Conservation (phyloP, 108 stramenopile genomes). For the Asterionellopsis glacialis region DNA sequence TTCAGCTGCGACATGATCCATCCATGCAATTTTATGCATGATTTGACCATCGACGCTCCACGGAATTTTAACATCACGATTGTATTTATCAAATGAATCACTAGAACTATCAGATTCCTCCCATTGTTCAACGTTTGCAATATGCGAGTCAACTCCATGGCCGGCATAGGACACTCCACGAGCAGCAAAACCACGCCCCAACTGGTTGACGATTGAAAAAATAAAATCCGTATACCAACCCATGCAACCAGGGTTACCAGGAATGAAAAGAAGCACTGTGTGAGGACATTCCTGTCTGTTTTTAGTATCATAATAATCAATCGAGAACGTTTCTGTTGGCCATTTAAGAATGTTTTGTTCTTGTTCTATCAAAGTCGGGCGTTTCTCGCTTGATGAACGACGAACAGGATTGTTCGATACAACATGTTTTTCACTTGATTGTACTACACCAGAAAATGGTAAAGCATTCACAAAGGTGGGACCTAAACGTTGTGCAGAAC, state of each 20-base stretch:
- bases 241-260: slow-evolving; percentile 78
- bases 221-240: slow-evolving; percentile 58
- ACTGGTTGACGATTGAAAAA: slow-evolving; percentile 23
- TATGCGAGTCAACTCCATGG: slow-evolving; percentile 37
- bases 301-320: slow-evolving; percentile 28
- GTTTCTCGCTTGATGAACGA: not conserved
- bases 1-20: slow-evolving; percentile 43
- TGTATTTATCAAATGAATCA: not conserved
- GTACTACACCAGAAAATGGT: too few species aligned
- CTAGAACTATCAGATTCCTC: not conserved
- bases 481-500: too few species aligned
- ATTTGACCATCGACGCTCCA: slow-evolving; percentile 82
- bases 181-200: slow-evolving; percentile 56
- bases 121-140: slow-evolving; percentile 8
- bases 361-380: not conserved
- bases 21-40: slow-evolving; percentile 62
- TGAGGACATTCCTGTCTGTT: slow-evolving; percentile 23
- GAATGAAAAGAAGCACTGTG: slow-evolving; percentile 64
- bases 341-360: slow-evolving; percentile 38
- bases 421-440: too few species aligned
- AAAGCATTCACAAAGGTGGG: too few species aligned
- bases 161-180: slow-evolving; percentile 70
- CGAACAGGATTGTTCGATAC: too few species aligned
- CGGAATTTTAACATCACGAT: slow-evolving; percentile 23
- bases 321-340: slow-evolving; percentile 56